Evolutionary conservation across 2,329 filamentous ascomycete species (phyloP), one percentile per base, ranked within the genome.

Genomic region (Neophaeococcomyces aloes): DNA sequence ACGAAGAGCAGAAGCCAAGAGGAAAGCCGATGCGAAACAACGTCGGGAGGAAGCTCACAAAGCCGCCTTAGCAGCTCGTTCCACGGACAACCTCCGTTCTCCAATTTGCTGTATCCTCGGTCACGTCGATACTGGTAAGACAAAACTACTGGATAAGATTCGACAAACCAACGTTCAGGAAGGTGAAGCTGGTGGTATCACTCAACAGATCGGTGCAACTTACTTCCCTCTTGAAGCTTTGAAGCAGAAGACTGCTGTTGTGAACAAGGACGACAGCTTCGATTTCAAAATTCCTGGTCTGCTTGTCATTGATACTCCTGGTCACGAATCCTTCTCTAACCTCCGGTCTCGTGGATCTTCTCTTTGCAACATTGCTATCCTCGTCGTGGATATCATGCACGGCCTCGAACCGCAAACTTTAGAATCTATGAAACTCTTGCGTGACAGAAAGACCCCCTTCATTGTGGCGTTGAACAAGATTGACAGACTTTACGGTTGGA

Each of bases 311-410:
- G 91, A 98, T 68, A 98, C 91, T 1, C 93, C 91, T 59, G 91
- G 91, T 70, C 91, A 98, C 87, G 91, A 98, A 78, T 98, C 91
- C 59, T 98, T 98, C 78, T 94, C 89, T 51, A 98, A 98, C 68
- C 70, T 98, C 53, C 84, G 93, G 59, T 95, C 89, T 54, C 81
- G 93, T 69, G 91, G 91, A 68, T 96, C 91, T 31, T 96, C 88
- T 11, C 84, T 98, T 47, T 98, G 93, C 68, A 98, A 98, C 72
- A 98, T 98, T 68, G 91, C 91, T 57, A 98, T 98, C 62, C 72
- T 98, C 54, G 93, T 98, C 32, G 89, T 98, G 56, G 91, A 98
- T 71, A 98, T 98, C 59, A 96, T 98, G 91, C 91, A 98, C 76
- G 93, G 93, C 61, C 77, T 98, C 36, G 91, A 98, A 67, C 89